Base-by-base conservation (phyloP, 2,329 filamentous ascomycete genomes). In the Lachnellula subtilissima region DNA sequence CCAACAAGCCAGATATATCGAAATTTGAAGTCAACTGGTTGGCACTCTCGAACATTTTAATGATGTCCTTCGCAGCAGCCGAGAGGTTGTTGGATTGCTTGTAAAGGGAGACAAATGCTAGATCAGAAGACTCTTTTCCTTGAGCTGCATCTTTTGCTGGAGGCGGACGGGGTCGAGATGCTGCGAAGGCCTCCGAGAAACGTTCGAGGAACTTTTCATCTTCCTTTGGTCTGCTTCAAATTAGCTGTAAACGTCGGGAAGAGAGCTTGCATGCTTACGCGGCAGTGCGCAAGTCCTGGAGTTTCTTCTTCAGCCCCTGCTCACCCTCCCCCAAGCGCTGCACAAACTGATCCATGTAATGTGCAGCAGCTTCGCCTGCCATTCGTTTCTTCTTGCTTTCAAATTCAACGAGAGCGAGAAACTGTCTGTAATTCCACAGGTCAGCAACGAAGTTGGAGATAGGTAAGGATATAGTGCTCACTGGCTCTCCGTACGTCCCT, bases 401-500 rank as follows among this genome's bases (percentile, higher is more conserved):
- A 6, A 58, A 53, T 32, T 60, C 58, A 4, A 67, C 52, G 9
- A 63, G 45, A 5, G 56, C 60, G 15, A 66, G 57, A 48, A 67
- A 67, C n/a, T 61, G 52, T 36, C 63, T 65, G 32, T 9, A 28
- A 39, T 19, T 40, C 1, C 17, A 23, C n/a, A 56, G 11, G 23
- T 57, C 19, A 54, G 51, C 15, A 40, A 45, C 22, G 19, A n/a
- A 12, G 9, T 32, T 9, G 6, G 22, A 42, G 25, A 8, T 17
- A 15, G 17, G 2, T 17, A 40, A 49, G 3, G 4, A 15, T n/a
- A 5, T 17, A 35, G 6, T 48, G 22, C 65, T 46, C 61, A 69
- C 67, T 67, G 63, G 57, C 61, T 64, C 49, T 65, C 62, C 50
- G 55, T 55, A 3, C 64, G 55, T 25, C 63, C 66, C 12, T 60